Evolutionary conservation across 2,329 filamentous ascomycete species (phyloP).

Genomic region (Penicillium sumatraense): DNA sequence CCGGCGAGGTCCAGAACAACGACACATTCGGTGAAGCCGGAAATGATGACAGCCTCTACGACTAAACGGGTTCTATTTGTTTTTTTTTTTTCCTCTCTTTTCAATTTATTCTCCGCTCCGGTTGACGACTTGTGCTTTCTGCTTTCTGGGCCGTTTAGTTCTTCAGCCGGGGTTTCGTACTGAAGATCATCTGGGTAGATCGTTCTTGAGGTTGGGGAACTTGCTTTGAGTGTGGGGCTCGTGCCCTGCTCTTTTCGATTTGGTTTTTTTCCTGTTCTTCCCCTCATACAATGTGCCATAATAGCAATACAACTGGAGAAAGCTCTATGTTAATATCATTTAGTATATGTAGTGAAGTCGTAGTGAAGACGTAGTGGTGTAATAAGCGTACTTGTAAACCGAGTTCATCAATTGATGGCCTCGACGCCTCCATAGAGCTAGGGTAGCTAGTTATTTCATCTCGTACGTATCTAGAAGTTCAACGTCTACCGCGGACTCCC

Average conservation of each 20-base stretch:
- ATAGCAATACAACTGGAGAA: slow-evolving; percentile 28
- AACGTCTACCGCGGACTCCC: too few relatives aligned
- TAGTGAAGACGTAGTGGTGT: background rate
- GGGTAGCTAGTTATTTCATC: too few relatives aligned
- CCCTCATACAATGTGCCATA: slow-evolving; percentile 34
- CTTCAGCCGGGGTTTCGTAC: slow-evolving; percentile 15
- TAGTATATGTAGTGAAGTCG: background rate
- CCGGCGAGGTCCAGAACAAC: slow-evolving; percentile 59
- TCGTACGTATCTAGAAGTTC: too few relatives aligned
- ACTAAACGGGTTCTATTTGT: slow-evolving; percentile 62
- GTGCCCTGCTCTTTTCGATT: slow-evolving; percentile 22
- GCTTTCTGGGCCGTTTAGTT: slow-evolving; percentile 21
- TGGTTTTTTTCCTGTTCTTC: slow-evolving; percentile 27
- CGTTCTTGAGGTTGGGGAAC: slow-evolving; percentile 21
- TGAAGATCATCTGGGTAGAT: slow-evolving; percentile 24
- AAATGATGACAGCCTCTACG: slow-evolving; percentile 96
- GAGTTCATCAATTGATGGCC: too few relatives aligned
- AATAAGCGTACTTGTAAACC: too few relatives aligned
- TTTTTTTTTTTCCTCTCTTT: slow-evolving; percentile 16
- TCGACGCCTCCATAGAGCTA: too few relatives aligned
- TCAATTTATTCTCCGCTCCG: slow-evolving; percentile 17
- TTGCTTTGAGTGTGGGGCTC: slow-evolving; percentile 23
- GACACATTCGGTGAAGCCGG: slow-evolving; percentile 79
- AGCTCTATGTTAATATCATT: slow-evolving; percentile 15
- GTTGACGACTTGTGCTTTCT: slow-evolving; percentile 25